Conservation (phyloP, 805 yeast genomes). For the Blastobotrys peoriensis region DNA sequence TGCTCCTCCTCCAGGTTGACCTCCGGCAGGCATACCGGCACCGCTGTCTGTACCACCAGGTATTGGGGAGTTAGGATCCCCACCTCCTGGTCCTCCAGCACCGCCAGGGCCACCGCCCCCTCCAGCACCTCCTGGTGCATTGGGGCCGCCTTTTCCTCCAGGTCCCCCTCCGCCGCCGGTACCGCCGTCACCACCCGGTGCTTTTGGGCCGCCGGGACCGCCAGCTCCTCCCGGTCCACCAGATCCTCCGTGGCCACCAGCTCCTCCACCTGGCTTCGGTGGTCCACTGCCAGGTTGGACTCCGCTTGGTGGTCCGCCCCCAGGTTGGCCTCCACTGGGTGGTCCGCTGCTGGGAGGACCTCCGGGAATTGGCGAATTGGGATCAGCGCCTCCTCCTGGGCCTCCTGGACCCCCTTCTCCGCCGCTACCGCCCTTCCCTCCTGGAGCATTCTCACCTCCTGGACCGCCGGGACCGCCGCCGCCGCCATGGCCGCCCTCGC, state of each 20-base stretch:
- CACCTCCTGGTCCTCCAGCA: conserved; percentile 12
- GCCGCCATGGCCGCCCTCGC: conserved; percentile 1
- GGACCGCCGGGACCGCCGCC: conserved; percentile 4
- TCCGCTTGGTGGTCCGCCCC: conserved; percentile 8
- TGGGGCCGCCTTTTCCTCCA: conserved; percentile 4
- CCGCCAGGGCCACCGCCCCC: conserved; percentile 8
- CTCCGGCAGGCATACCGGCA: not conserved
- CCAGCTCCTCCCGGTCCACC: conserved; percentile 11
- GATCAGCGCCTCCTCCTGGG: conserved; percentile 2
- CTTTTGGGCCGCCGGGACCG: conserved; percentile 7
- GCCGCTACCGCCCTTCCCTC: conserved; percentile 1
- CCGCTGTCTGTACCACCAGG: conserved; percentile 2
- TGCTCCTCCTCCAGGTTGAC: conserved; percentile 5
- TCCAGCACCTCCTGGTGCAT: conserved; percentile 7
- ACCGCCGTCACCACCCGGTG: conserved; percentile 7
- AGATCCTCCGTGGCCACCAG: conserved; percentile 7
- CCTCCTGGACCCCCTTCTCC: conserved; percentile 9
- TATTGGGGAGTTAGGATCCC: conserved; percentile 2
- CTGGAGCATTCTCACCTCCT: conserved; percentile 2
- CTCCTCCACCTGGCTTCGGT: conserved; percentile 8
- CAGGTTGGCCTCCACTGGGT: conserved; percentile 5
- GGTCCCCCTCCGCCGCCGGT: conserved; percentile 7
- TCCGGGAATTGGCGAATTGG: conserved; percentile 6
- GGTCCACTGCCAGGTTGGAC: not conserved
- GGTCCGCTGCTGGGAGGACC: conserved; percentile 1